Conservation (phyloP, 768 basidiomycete species). For the Mycena latifolia region DNA sequence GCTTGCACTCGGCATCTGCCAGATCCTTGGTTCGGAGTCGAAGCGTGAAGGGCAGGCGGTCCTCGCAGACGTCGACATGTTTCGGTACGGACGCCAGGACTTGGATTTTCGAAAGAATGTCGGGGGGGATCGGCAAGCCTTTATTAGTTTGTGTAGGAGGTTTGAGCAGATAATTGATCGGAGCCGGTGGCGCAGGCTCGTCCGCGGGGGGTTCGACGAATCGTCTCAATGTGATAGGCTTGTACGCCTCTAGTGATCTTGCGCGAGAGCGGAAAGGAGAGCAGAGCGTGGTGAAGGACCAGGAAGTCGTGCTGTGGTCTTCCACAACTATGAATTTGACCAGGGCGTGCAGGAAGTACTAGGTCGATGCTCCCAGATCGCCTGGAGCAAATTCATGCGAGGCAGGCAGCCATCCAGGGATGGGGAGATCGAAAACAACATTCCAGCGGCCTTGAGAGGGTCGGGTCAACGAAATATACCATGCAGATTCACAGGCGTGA, state of each 20-base stretch:
- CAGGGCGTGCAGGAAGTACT: conserved; percentile 76
- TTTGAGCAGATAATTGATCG: conserved; percentile 59
- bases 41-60: conserved; percentile 65
- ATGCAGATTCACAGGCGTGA: neutral
- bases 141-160: conserved; percentile 41
- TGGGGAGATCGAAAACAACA: conserved; percentile 81
- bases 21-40: conserved; percentile 71
- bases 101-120: conserved; percentile 72
- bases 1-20: conserved; percentile 60
- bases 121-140: conserved; percentile 56
- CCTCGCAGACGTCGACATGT: conserved; percentile 60
- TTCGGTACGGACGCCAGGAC: conserved; percentile 75
- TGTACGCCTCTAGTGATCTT: conserved; percentile 54
- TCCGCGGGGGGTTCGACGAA: conserved; percentile 59
- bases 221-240: conserved; percentile 64
- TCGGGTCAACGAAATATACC: conserved; percentile 11
- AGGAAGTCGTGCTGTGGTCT: conserved; percentile 51
- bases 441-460: conserved; percentile 67
- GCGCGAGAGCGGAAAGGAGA: conserved; percentile 64
- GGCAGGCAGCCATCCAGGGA: conserved; percentile 93
- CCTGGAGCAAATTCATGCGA: conserved; percentile 64
- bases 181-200: conserved; percentile 48
- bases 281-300: conserved; percentile 68
- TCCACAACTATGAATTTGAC: conserved; percentile 68
- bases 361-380: conserved; percentile 61